Evolutionary conservation across 2,329 filamentous ascomycete genomes (phyloP).

Genomic region (Xylaria multiplex): DNA sequence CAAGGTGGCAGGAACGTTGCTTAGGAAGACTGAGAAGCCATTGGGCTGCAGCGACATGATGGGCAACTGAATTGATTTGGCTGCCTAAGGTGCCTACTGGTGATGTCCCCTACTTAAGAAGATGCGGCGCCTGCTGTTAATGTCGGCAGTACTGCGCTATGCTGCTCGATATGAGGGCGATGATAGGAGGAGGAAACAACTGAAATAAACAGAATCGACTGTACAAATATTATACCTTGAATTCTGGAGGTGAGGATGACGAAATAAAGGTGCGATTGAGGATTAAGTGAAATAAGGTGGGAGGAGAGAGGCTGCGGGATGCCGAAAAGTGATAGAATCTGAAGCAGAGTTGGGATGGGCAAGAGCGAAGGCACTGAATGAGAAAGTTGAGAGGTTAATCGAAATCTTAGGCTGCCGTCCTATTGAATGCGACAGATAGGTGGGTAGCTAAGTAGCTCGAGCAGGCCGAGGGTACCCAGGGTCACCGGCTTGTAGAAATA

Average conservation of each 20-base stretch:
- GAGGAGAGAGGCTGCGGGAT: too few species aligned
- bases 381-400: neutral
- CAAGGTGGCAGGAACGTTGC: conserved; percentile 55
- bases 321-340: too few species aligned
- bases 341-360: too few species aligned
- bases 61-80: neutral
- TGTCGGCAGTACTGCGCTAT: neutral
- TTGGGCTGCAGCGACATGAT: conserved; percentile 33
- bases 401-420: neutral
- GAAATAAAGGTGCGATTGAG: neutral
- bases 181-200: neutral
- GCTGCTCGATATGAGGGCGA: neutral
- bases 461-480: too few species aligned
- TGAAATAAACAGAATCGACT: neutral
- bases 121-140: too few species aligned
- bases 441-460: neutral
- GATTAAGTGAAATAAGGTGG: too few species aligned
- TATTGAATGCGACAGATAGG: neutral
- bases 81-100: neutral
- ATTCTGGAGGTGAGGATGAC: neutral
- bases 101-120: neutral
- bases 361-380: too few species aligned
- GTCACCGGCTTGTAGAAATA: neutral
- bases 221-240: neutral
- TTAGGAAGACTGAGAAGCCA: conserved; percentile 58